A percentile compares a stretch with the other conserved stretches of the same genome.
phyloP scores from a whole-genome alignment of 768 basidiomycete species.

The Pleurotus platypus region DNA sequence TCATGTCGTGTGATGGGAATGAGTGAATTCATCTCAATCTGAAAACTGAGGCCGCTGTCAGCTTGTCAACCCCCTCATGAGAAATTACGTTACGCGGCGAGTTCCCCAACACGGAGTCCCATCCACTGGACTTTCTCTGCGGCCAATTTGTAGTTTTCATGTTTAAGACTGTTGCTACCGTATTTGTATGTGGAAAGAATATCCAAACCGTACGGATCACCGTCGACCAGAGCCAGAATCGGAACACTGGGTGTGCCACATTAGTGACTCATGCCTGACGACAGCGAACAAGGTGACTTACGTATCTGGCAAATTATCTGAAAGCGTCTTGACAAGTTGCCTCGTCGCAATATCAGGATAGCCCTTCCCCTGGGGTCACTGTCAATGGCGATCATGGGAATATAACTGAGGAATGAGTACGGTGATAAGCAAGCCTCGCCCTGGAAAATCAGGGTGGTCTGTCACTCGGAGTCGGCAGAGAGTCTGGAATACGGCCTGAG shows the following conservation, averaged over 20 bases:
- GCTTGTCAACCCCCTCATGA: too few relatives aligned
- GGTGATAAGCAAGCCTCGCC: conserved; percentile 75
- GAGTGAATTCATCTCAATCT: conserved; percentile 55
- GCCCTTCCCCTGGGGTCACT: conserved; percentile 76
- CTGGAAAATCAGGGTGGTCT: conserved; percentile 44
- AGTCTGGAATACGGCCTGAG: conserved; percentile 91
- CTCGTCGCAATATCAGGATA: conserved; percentile 94
- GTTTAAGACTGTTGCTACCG: conserved; percentile 69
- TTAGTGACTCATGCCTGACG: too few relatives aligned
- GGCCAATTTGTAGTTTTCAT: conserved; percentile 68
- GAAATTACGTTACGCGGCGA: conserved; percentile 43
- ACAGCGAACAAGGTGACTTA: conserved; percentile 24
- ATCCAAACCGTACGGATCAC: conserved; percentile 89
- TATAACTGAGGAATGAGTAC: conserved; percentile 31
- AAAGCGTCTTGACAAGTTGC: conserved; percentile 72
- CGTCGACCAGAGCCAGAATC: conserved; percentile 80
- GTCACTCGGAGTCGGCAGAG: conserved; percentile 60
- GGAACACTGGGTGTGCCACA: conserved; percentile 50
- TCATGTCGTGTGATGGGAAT: conserved; percentile 71
- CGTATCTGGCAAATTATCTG: conserved; percentile 60
- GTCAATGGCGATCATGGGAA: not conserved
- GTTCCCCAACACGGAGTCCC: conserved; percentile 70
- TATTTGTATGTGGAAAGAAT: conserved; percentile 86
- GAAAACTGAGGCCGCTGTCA: conserved; percentile 38
- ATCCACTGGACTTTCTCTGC: conserved; percentile 75